Percentiles rank a stretch among this genome's conserved stretches.
Evolutionary conservation across 2,329 filamentous ascomycete species (phyloP).

Genomic region (Rosellinia necatrix): DNA sequence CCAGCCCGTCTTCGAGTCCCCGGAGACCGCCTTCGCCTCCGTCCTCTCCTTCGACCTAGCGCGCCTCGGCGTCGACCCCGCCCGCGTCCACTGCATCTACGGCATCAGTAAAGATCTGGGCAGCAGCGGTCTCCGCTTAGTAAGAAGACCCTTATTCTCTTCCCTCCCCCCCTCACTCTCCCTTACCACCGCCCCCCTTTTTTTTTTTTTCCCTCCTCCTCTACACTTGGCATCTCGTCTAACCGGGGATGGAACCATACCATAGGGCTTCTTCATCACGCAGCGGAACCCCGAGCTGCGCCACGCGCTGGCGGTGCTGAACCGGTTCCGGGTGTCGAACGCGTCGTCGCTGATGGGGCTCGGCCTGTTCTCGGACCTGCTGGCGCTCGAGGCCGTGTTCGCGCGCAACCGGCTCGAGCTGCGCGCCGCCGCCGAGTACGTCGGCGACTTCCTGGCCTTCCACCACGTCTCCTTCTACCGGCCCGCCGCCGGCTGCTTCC

Average conservation of each 20-base stretch:
- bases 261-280: slow-evolving; percentile 14
- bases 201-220: not conserved
- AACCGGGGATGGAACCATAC: too few species aligned
- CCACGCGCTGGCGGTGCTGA: slow-evolving; percentile 9
- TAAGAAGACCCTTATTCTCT: slow-evolving; percentile 1
- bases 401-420: slow-evolving; percentile 3
- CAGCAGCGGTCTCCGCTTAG: slow-evolving; percentile 16
- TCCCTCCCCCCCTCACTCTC: not conserved
- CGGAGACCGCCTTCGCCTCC: slow-evolving; percentile 11
- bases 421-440: slow-evolving; percentile 8
- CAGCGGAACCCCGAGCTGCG: slow-evolving; percentile 13
- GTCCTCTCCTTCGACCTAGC: slow-evolving; percentile 6
- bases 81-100: slow-evolving; percentile 16
- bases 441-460: slow-evolving; percentile 12
- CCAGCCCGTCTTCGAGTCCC: slow-evolving; percentile 14
- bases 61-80: slow-evolving; percentile 9
- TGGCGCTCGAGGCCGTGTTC: slow-evolving; percentile 8
- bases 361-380: slow-evolving; percentile 12
- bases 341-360: slow-evolving; percentile 10
- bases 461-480: slow-evolving; percentile 14
- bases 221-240: too few species aligned
- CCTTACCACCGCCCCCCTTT: not conserved
- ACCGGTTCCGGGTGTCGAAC: slow-evolving; percentile 12
- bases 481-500: slow-evolving; percentile 13
- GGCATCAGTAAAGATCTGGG: slow-evolving; percentile 17